Evolutionary conservation across 345 rosid species (phyloP).

Genomic region (Syzygium aromaticum): DNA sequence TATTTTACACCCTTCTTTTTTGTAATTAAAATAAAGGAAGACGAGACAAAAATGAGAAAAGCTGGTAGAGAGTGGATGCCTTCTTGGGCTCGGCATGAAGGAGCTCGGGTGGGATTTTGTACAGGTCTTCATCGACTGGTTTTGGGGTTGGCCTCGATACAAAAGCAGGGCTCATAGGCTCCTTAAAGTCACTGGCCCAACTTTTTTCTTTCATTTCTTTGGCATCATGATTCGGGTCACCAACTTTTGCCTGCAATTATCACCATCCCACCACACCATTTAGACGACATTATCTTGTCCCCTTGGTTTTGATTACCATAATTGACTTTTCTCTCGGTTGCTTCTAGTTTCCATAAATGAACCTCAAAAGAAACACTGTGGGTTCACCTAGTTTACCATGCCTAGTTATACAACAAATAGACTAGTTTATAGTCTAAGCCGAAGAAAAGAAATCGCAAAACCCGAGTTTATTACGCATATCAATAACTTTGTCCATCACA

Average conservation of each 20-base stretch:
- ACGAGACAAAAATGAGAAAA: not conserved
- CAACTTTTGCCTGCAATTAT: conserved; percentile 27
- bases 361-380: not conserved
- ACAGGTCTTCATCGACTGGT: conserved; percentile 88
- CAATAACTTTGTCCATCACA: not conserved
- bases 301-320: not conserved
- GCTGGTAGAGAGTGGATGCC: conserved; percentile 12
- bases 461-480: not conserved
- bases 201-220: conserved; percentile 22
- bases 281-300: not conserved
- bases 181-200: conserved; percentile 22
- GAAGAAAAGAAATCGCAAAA: not conserved
- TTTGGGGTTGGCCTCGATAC: conserved; percentile 35
- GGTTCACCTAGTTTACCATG: not conserved
- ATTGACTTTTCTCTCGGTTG: not conserved
- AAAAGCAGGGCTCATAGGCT: conserved; percentile 16
- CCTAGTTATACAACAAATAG: not conserved
- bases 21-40: not conserved
- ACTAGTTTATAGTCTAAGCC: not conserved
- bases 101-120: conserved; percentile 71
- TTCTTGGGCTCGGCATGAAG: conserved; percentile 52
- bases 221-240: not conserved
- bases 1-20: not conserved
- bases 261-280: not conserved
- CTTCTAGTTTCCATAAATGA: not conserved